phyloP scores from a whole-genome alignment of 345 rosid genomes.

The Adansonia digitata region DNA sequence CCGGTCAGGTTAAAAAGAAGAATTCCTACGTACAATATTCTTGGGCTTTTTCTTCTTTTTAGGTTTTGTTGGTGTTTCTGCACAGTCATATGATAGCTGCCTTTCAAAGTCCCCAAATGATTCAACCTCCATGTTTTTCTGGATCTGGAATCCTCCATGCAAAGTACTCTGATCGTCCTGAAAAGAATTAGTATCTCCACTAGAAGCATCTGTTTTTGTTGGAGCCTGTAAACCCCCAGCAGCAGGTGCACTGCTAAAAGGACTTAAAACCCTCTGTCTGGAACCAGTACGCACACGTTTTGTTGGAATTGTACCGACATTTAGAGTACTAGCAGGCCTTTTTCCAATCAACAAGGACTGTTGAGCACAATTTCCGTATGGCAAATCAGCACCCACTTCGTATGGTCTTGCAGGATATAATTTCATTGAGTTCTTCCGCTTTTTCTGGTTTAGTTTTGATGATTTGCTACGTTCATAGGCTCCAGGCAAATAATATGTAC shows the following conservation, averaged over 20 bases:
- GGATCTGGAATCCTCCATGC: conserved; percentile 66
- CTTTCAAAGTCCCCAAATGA: conserved; percentile 64
- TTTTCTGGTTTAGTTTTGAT: conserved; percentile 55
- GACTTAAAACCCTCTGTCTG: conserved; percentile 70
- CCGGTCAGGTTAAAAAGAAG: conserved; percentile 18
- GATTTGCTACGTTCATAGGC: conserved; percentile 53
- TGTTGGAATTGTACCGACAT: conserved; percentile 71
- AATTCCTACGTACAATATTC: conserved; percentile 44
- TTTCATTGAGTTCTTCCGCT: conserved; percentile 48
- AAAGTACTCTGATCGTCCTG: conserved; percentile 91
- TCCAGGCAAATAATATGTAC: conserved; percentile 61
- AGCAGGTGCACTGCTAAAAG: conserved; percentile 53
- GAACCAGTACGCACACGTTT: conserved; percentile 87
- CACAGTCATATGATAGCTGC: conserved; percentile 60
- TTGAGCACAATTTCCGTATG: conserved; percentile 47
- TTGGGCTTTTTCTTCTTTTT: conserved; percentile 86
- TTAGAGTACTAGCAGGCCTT: conserved; percentile 58
- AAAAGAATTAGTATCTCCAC: conserved; percentile 93
- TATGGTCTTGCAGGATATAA: conserved; percentile 25
- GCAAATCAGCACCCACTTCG: conserved; percentile 46
- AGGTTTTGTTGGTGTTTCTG: conserved; percentile 74
- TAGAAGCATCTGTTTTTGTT: conserved; percentile 78
- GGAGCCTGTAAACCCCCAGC: conserved; percentile 46
- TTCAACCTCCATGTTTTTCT: conserved; percentile 78
- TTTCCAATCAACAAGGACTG: conserved; percentile 51